Conservation (phyloP, 2,329 filamentous ascomycete genomes). For the Cladosporium cucumerinum region DNA sequence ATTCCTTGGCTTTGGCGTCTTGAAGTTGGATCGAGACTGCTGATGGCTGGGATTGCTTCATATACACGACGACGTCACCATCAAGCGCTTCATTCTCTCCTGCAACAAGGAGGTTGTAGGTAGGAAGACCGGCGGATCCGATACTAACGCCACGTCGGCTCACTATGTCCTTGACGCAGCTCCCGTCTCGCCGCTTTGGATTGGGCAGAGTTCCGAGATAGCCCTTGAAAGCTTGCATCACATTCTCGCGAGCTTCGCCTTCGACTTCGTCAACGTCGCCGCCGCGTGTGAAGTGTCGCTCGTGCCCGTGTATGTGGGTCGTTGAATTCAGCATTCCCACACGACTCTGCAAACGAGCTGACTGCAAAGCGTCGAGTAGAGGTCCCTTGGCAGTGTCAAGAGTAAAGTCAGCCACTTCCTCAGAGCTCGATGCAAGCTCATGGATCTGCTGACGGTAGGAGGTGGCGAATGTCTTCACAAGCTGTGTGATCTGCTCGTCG, state of each 20-base stretch:
- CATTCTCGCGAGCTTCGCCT: background rate
- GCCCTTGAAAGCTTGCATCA: background rate
- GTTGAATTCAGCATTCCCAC: conserved; percentile 2
- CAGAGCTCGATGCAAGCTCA: conserved; percentile 1
- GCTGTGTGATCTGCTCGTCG: conserved; percentile 8
- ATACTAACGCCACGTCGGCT: conserved; percentile 13
- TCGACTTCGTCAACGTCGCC: conserved; percentile 3
- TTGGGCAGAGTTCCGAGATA: conserved; percentile 1
- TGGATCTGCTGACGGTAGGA: conserved; percentile 11
- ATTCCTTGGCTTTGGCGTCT: background rate
- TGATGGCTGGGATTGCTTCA: conserved; percentile 15
- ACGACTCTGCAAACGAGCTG: conserved; percentile 11
- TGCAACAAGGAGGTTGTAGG: conserved; percentile 14
- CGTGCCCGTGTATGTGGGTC: background rate
- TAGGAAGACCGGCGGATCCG: conserved; percentile 11
- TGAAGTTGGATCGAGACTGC: conserved; percentile 7
- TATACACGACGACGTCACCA: conserved; percentile 9
- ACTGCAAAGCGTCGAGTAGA: background rate
- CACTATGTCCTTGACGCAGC: conserved; percentile 13
- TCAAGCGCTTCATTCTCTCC: conserved; percentile 8
- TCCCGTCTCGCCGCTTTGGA: background rate
- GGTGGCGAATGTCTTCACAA: background rate
- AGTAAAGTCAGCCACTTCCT: background rate
- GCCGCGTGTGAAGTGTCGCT: conserved; percentile 3
- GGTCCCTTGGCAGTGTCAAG: background rate